Conservation (phyloP, 2,329 filamentous ascomycete genomes). For the Verticillium albo-atrum region DNA sequence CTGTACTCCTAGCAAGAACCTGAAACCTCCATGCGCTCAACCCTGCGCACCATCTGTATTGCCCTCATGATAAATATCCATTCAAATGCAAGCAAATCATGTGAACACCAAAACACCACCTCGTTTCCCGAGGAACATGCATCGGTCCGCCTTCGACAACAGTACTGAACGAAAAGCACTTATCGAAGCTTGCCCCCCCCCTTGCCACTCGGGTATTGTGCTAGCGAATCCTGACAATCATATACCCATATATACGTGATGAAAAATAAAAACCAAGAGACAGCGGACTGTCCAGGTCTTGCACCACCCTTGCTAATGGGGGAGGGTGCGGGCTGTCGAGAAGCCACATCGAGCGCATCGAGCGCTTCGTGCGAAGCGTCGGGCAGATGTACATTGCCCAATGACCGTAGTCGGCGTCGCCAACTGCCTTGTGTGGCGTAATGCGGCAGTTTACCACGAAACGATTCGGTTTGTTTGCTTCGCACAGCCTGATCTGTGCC, state of each 20-base stretch:
- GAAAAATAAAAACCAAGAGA: not conserved
- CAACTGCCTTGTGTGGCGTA: not conserved
- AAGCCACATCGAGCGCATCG: too few species aligned
- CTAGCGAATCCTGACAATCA: not conserved
- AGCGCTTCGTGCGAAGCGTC: not conserved
- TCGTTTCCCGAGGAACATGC: not conserved
- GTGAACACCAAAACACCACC: not conserved
- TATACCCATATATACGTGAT: not conserved
- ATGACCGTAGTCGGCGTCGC: too few species aligned
- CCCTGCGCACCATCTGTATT: not conserved
- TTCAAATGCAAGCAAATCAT: not conserved
- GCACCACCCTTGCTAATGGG: not conserved
- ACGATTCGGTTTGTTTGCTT: not conserved
- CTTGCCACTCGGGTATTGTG: not conserved
- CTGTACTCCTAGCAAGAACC: not conserved
- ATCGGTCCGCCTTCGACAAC: not conserved
- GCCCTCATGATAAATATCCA: not conserved
- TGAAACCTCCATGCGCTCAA: not conserved
- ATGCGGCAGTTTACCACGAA: not conserved
- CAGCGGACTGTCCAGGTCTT: not conserved
- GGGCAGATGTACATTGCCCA: not conserved
- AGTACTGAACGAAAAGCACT: not conserved
- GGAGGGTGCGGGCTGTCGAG: too few species aligned
- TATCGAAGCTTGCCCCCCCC: not conserved
- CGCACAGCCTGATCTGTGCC: not conserved